These are phyloP conservation scores for Picea glauca DNA, from an alignment of 75 land plant genomes.

Conservation along the genomic window DNA sequence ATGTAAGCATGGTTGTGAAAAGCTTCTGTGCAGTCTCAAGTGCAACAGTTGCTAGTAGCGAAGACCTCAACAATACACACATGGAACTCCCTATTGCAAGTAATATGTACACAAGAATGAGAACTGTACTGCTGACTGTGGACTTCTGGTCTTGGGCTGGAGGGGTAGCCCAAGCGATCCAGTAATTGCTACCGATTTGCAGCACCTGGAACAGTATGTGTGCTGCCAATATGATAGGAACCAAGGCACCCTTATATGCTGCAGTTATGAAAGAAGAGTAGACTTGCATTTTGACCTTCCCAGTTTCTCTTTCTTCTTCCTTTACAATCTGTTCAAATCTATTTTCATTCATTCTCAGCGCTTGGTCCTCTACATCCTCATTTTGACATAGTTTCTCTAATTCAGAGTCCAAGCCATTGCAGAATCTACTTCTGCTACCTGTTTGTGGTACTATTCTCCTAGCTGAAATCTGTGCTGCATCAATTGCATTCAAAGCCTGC, in stretches of 20 bases:
- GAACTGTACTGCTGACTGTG: conserved; percentile 21
- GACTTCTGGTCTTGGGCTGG: conserved; percentile 15
- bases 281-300: conserved; percentile 51
- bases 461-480: conserved; percentile 12
- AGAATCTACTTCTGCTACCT: background rate
- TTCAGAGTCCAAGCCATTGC: background rate
- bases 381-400: background rate
- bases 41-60: conserved; percentile 53
- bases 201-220: conserved; percentile 63
- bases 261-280: conserved; percentile 63
- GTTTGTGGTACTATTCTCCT: background rate
- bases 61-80: conserved; percentile 50
- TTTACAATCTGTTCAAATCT: conserved; percentile 19
- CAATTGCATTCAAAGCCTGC: conserved; percentile 32
- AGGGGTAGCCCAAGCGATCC: conserved; percentile 80
- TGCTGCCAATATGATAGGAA: conserved; percentile 66
- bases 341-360: background rate
- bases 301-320: conserved; percentile 67
- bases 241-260: conserved; percentile 69
- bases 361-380: conserved; percentile 24
- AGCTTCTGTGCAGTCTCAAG: conserved; percentile 58
- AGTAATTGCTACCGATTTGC: conserved; percentile 79
- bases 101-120: conserved; percentile 49
- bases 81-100: conserved; percentile 52
- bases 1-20: conserved; percentile 47